Base-by-base conservation (phyloP, 352 stramenopile genomes). In the Phytophthora quininea region DNA sequence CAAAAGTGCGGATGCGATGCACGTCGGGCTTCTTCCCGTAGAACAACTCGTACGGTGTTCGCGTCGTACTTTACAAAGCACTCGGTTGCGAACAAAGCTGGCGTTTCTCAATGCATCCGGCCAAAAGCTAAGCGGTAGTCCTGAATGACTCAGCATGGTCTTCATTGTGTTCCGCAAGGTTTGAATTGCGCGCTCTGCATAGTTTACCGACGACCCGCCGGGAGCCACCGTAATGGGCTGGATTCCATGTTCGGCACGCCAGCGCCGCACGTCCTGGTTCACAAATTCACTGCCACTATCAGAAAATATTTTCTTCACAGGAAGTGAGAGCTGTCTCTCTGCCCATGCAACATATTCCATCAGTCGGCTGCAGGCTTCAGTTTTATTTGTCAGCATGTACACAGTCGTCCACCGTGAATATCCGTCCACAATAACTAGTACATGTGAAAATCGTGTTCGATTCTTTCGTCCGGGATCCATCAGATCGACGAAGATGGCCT, bases 1-100 rank as follows among this genome's bases (percentile, higher is more conserved):
- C 51, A 47, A 57, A 57, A n/a, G 37, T 57, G 14, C 51, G n/a
- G n/a, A 57, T 45, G 12, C 38, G 51, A 37, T 57, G 51, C 9
- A 57, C 51, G 33, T 57, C 33, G 9, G 51, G 51, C 35, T 57
- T 57, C 33, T 46, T 37, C 3, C 35, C 35, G n/a, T 46, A 57
- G 30, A 57, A 40, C 15, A 45, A 12, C 2, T 52, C 46, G 15
- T 19, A 52, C 27, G 46, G 46, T 31, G 29, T 52, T 9, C 46
- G 5, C 11, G n/a, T 30, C 19, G 33, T 47, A 15, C 40, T 15
- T 14, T 47, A 14, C 40, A 47, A 7, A 47, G 9, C 15, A 47
- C 40, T 47, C 40, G 40, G 40, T 47, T 47, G 5, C 40, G 40
- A 47, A 47, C 40, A 14, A 24, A 47, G 11, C 40, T 24, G 3